These are phyloP conservation scores for Juglanconis sp. DNA, from an alignment of 2,329 filamentous ascomycete genomes.

Conservation along the genomic window DNA sequence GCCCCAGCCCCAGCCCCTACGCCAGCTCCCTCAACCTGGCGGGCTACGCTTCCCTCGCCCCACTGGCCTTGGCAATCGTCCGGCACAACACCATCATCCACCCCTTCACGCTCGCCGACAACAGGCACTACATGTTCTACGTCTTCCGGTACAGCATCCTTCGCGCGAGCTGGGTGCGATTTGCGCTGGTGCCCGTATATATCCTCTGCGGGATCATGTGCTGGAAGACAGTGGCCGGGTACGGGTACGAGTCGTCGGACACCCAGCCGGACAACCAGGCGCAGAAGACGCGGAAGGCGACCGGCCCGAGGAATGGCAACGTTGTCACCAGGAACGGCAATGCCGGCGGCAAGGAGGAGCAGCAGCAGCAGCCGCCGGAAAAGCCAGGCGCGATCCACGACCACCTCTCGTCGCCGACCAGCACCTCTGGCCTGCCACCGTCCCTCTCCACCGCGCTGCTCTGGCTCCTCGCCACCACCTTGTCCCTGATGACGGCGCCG, in stretches of 20 bases:
- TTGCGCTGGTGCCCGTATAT: slow-evolving; percentile 68
- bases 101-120: slow-evolving; percentile 93
- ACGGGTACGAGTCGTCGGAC: slow-evolving; percentile 8
- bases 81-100: slow-evolving; percentile 89
- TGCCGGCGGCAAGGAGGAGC: background rate
- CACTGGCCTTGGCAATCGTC: slow-evolving; percentile 42
- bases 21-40: slow-evolving; percentile 33
- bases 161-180: slow-evolving; percentile 60
- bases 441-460: slow-evolving; percentile 52
- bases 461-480: slow-evolving; percentile 64
- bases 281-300: background rate
- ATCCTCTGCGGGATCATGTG: slow-evolving; percentile 65
- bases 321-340: background rate
- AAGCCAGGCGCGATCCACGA: slow-evolving; percentile 18
- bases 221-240: slow-evolving; percentile 59
- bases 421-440: slow-evolving; percentile 28
- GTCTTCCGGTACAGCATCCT: slow-evolving; percentile 82
- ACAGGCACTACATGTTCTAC: slow-evolving; percentile 97
- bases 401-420: slow-evolving; percentile 23
- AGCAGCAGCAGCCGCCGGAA: background rate
- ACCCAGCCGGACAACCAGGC: background rate
- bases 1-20: slow-evolving; percentile 21
- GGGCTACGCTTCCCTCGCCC: slow-evolving; percentile 9
- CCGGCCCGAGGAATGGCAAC: background rate
- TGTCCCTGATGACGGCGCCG: slow-evolving; percentile 83